Evolutionary conservation across 306 rosid species (phyloP), one percentile per base, ranked within the genome.

Genomic region (Prunus dulcis): DNA sequence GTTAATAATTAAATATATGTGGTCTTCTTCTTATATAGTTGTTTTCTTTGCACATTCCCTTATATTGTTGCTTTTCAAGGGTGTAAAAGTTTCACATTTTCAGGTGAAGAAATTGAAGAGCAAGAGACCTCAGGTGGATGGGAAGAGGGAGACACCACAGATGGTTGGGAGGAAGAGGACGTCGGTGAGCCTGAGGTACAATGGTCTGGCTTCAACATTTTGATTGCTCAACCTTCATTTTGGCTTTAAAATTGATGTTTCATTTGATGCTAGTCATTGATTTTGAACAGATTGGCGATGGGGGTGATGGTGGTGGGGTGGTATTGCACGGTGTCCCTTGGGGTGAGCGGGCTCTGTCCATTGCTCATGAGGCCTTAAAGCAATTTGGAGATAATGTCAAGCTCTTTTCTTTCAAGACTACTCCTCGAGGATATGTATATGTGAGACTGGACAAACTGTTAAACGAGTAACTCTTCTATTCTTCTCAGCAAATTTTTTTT

Each of bases 241-340:
- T 45, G 55, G 56, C 47, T 80, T 62, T 68, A 34, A 13, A 53
- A 57, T 45, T 61, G 66, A 4, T 45, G 56, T 72, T 73, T 58
- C 52, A 30, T 19, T 34, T 57, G 25, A 75, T 80, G 68, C 17
- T 82, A 68, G 79, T 49, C 51, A 23, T 78, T 69, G 51, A 50
- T 71, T 71, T 46, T 41, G 12, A 57, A 79, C 78, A 92, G 98
- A 47, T 87, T 76, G 97, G 96, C 30, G 97, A 94, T 76, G 97
- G 97, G 34, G 97, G 95, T 7, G 87, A 77, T 67, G 97, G 98
- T 58, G 97, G 97, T 68, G 98, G 98, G 51, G 87, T 92, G 77
- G 82, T 83, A 76, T 81, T 95, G 74, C 89, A 88, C 76, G 88
- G 83, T 68, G 89, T 89, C 49, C 86, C 88, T 8, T 95, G 97